Conservation (phyloP, 2,329 filamentous ascomycete genomes). For the Sclerotinia minor region DNA sequence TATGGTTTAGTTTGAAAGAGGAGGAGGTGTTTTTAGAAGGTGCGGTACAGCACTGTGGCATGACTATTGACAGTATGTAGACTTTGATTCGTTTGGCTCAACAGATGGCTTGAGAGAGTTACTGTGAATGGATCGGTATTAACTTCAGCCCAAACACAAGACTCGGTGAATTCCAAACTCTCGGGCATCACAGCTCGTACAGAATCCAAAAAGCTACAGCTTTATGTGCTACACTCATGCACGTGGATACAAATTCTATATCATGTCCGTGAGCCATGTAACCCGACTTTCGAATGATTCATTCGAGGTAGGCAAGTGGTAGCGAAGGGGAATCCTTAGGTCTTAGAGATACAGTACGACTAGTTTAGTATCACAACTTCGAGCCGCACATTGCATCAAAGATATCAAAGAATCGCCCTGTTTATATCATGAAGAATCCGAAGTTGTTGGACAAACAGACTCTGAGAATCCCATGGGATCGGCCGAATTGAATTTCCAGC, state of each 20-base stretch:
- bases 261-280: conserved; percentile 16
- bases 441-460: neutral
- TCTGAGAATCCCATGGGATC: neutral
- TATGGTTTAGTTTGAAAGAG: neutral
- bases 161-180: conserved; percentile 18
- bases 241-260: conserved; percentile 18
- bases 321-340: neutral
- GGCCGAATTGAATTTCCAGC: neutral
- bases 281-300: conserved; percentile 6
- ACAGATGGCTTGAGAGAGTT: neutral
- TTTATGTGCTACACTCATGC: conserved; percentile 12
- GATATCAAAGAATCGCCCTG: neutral
- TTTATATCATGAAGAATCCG: neutral
- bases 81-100: conserved; percentile 7
- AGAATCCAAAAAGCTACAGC: neutral
- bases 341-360: conserved; percentile 5
- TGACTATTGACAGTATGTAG: conserved; percentile 1
- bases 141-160: conserved; percentile 17
- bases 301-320: conserved; percentile 5
- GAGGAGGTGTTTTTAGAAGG: neutral
- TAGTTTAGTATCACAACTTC: neutral
- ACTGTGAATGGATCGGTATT: conserved; percentile 12
- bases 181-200: conserved; percentile 21
- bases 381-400: neutral
- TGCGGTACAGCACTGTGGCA: neutral